phyloP scores from a whole-genome alignment of 78 protist genomes.

The Dictyostelium discoideum region DNA sequence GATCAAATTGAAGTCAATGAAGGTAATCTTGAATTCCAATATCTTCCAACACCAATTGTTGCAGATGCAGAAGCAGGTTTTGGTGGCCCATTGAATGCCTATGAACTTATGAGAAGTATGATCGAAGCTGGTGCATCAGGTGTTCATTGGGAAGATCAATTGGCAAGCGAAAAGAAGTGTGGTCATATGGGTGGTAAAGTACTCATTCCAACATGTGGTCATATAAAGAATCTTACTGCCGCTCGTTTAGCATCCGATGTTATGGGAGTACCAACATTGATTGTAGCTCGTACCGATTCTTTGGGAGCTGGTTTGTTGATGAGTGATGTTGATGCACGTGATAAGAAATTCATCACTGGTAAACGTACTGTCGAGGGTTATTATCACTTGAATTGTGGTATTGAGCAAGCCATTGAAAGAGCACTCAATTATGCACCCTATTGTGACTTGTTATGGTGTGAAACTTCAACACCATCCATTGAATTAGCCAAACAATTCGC shows the following conservation, averaged over 20 bases:
- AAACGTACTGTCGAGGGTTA: conserved; percentile 95
- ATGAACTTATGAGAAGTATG: conserved; percentile 93
- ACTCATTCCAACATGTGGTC: conserved; percentile 91
- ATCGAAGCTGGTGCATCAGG: conserved; percentile 96
- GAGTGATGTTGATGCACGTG: conserved; percentile 90
- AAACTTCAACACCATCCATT: conserved; percentile 91
- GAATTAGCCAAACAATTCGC: conserved; percentile 92
- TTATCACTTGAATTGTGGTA: conserved; percentile 88
- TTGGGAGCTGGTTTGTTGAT: conserved; percentile 93
- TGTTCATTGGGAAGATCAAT: conserved; percentile 97
- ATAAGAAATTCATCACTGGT: conserved; percentile 87
- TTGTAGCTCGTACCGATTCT: conserved; percentile 96
- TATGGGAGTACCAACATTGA: conserved; percentile 86
- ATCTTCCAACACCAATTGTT: conserved; percentile 89
- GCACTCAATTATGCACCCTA: conserved; percentile 89
- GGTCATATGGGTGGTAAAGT: conserved; percentile 93
- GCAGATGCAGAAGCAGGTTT: conserved; percentile 98
- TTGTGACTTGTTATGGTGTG: conserved; percentile 95
- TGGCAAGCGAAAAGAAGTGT: conserved; percentile 83
- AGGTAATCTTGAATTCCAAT: conserved; percentile 48
- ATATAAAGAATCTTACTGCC: conserved; percentile 90
- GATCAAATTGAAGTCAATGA: conserved; percentile 66
- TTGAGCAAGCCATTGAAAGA: conserved; percentile 88
- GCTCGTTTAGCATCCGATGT: conserved; percentile 94
- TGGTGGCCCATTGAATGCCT: conserved; percentile 95